phyloP scores from a whole-genome alignment of 1,284 basidiomycete species.

The Athelia psychrophila region DNA sequence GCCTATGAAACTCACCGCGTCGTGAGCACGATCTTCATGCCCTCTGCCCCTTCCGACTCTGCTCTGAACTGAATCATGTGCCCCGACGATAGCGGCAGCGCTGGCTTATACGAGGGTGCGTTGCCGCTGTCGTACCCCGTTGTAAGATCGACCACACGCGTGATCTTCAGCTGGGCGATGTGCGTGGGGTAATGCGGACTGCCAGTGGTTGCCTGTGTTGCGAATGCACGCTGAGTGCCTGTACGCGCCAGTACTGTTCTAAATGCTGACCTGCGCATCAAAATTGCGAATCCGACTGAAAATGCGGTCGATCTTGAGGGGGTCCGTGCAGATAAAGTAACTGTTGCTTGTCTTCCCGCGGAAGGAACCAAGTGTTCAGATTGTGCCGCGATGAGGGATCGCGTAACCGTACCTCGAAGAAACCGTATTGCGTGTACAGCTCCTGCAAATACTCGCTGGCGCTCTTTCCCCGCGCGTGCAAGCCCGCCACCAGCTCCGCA shows the following conservation, averaged over 20 bases:
- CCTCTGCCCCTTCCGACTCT: slow-evolving; percentile 36
- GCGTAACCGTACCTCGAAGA: slow-evolving; percentile 46
- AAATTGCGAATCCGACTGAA: slow-evolving; percentile 65
- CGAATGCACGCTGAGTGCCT: slow-evolving; percentile 2
- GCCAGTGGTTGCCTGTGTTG: slow-evolving; percentile 13
- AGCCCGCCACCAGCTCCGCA: slow-evolving; percentile 56
- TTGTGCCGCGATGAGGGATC: slow-evolving; percentile 1
- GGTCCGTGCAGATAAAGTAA: slow-evolving; percentile 75
- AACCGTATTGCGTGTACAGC: slow-evolving; percentile 62
- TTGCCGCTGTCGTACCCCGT: slow-evolving; percentile 70
- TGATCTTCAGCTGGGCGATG: slow-evolving; percentile 60
- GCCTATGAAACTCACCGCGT: slow-evolving; percentile 43
- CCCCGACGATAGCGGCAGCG: slow-evolving; percentile 70
- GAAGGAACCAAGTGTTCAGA: slow-evolving; percentile 1
- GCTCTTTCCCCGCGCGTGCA: slow-evolving; percentile 50
- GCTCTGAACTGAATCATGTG: slow-evolving; percentile 84
- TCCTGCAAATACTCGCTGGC: slow-evolving; percentile 56
- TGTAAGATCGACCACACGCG: slow-evolving; percentile 71
- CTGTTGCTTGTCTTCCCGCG: slow-evolving; percentile 70
- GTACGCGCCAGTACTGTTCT: not conserved
- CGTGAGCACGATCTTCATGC: slow-evolving; percentile 62
- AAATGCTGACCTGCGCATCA: slow-evolving; percentile 36
- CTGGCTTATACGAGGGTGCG: slow-evolving; percentile 60
- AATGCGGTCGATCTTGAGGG: slow-evolving; percentile 59
- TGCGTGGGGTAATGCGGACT: slow-evolving; percentile 50